Percentiles rank a stretch among this genome's conserved stretches.
phyloP scores from a whole-genome alignment of 106 monocot species.

The Apostasia ramifera region DNA sequence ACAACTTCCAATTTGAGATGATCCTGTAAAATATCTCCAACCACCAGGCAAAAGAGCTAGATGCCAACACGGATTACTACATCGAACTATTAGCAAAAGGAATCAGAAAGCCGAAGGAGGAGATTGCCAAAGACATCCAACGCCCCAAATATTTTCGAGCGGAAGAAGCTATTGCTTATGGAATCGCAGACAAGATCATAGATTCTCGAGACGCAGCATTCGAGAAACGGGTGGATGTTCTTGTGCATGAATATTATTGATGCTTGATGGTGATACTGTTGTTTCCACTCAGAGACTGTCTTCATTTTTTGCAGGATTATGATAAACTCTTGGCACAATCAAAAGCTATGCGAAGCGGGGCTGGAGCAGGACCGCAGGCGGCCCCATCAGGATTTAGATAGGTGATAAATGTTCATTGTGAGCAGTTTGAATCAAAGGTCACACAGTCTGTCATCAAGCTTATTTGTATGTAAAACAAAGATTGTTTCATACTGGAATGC shows the following conservation, averaged over 20 bases:
- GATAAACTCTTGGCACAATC: conserved; percentile 72
- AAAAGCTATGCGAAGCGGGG: conserved; percentile 52
- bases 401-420: conserved; percentile 3
- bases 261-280: not conserved
- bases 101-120: conserved; percentile 83
- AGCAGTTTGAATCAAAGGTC: not conserved
- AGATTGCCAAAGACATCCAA: conserved; percentile 68
- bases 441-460: not conserved
- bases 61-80: conserved; percentile 89
- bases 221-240: conserved; percentile 58
- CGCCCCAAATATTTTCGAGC: conserved; percentile 77
- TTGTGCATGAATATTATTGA: not conserved
- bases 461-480: no score
- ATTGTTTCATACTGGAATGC: no score
- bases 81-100: conserved; percentile 73
- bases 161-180: conserved; percentile 86
- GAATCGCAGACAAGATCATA: conserved; percentile 84
- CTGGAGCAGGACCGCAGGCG: conserved; percentile 33
- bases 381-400: conserved; percentile 49
- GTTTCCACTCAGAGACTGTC: not conserved
- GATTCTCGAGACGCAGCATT: conserved; percentile 56
- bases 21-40: no score
- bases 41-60: conserved; percentile 79
- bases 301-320: conserved; percentile 34
- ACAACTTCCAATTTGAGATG: no score